Evolutionary conservation across 768 basidiomycete species (phyloP).

Genomic region (Agaricus sinodeliciosus): DNA sequence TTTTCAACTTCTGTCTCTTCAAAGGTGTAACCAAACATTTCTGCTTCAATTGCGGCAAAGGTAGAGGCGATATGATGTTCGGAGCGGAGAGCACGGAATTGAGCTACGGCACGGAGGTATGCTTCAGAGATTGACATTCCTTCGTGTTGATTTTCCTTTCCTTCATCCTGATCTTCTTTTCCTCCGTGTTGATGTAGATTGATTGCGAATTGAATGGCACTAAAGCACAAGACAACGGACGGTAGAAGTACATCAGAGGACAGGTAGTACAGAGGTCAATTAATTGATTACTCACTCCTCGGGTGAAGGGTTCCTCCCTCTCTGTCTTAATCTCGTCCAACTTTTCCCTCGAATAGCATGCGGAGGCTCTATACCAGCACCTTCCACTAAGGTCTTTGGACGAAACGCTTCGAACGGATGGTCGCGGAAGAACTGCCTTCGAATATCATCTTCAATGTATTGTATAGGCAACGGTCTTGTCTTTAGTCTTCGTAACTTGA

Average conservation of each 20-base stretch:
- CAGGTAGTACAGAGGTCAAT: constrained; percentile 8
- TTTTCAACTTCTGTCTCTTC: constrained; percentile 52
- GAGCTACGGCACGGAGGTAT: constrained; percentile 70
- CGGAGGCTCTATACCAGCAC: constrained; percentile 44
- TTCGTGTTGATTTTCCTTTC: too few relatives aligned
- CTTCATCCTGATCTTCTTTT: too few relatives aligned
- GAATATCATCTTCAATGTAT: constrained; percentile 81
- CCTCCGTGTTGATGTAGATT: constrained; percentile 65
- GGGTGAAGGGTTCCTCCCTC: constrained; percentile 73
- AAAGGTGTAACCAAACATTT: constrained; percentile 64
- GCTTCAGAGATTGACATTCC: constrained; percentile 63
- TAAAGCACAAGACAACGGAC: constrained; percentile 25
- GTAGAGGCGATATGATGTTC: constrained; percentile 73
- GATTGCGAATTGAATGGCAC: constrained; percentile 73
- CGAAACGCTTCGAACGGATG: constrained; percentile 96
- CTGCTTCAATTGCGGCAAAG: constrained; percentile 77
- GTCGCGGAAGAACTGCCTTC: constrained; percentile 89
- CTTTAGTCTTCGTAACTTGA: constrained; percentile 18
- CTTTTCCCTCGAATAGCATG: constrained; percentile 49
- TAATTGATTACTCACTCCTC: constrained; percentile 68
- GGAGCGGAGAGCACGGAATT: constrained; percentile 85
- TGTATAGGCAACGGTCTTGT: constrained; percentile 44
- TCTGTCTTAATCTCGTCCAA: constrained; percentile 80
- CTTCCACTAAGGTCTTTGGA: constrained; percentile 71
- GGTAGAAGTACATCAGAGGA: not conserved